Percentiles rank a stretch among this genome's conserved stretches.
Conservation (phyloP, 2,329 filamentous ascomycete genomes). For the Scorias spongiosa region DNA sequence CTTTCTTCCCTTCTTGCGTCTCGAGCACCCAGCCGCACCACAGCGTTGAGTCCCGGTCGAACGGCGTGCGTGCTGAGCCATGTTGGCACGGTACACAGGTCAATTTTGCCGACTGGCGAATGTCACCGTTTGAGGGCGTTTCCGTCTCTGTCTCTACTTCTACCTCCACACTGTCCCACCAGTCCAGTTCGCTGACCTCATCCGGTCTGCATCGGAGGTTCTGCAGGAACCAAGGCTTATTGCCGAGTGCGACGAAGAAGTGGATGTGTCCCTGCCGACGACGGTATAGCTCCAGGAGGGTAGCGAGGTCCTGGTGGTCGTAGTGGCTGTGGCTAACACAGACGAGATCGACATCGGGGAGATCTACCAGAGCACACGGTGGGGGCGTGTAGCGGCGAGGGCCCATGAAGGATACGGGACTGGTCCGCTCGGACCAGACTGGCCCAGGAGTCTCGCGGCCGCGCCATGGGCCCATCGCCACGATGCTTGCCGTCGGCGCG, state of each 20-base stretch:
- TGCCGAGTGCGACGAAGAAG: slow-evolving; percentile 29
- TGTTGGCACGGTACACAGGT: slow-evolving; percentile 35
- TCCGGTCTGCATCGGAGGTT: slow-evolving; percentile 24
- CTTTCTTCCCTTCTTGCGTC: slow-evolving; percentile 17
- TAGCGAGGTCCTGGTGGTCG: slow-evolving; percentile 37
- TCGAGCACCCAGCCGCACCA: slow-evolving; percentile 33
- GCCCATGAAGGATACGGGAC: slow-evolving; percentile 31
- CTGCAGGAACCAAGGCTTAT: slow-evolving; percentile 23
- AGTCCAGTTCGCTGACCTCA: slow-evolving; percentile 33
- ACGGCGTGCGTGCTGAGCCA: slow-evolving; percentile 26
- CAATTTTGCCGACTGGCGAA: slow-evolving; percentile 19
- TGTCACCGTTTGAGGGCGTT: too few species aligned
- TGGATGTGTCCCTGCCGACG: slow-evolving; percentile 23
- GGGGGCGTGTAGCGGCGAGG: slow-evolving; percentile 38
- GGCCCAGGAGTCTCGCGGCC: slow-evolving; percentile 34
- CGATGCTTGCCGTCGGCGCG: background rate
- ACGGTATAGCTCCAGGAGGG: slow-evolving; percentile 27
- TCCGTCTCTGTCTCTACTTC: slow-evolving; percentile 18
- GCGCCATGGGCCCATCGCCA: background rate
- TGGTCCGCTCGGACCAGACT: slow-evolving; percentile 36
- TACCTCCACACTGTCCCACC: slow-evolving; percentile 32
- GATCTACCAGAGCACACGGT: slow-evolving; percentile 33
- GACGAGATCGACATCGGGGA: slow-evolving; percentile 37
- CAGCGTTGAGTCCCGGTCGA: slow-evolving; percentile 26
- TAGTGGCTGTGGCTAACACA: slow-evolving; percentile 43